These are phyloP conservation scores for Sungouiozyma intestinalis DNA, from an alignment of 805 yeast genomes.

Conservation along the genomic window DNA sequence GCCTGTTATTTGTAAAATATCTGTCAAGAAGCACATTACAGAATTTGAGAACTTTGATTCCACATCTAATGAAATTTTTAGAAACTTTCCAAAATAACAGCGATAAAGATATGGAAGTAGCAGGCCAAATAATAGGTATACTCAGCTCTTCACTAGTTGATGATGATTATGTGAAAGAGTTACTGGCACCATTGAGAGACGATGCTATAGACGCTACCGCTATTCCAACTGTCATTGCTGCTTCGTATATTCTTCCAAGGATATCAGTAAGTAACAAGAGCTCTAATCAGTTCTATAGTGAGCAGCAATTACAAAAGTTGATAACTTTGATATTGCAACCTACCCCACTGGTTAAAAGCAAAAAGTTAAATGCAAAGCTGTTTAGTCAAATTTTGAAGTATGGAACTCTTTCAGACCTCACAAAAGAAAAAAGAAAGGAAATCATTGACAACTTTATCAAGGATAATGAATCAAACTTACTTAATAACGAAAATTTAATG, in stretches of 20 bases:
- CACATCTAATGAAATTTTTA: conserved; percentile 19
- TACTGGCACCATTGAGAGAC: conserved; percentile 3
- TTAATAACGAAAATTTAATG: conserved; percentile 50
- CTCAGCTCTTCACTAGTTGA: conserved; percentile 21
- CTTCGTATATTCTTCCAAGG: conserved; percentile 18
- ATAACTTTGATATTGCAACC: neutral
- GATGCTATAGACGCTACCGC: conserved; percentile 1
- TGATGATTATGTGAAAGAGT: conserved; percentile 3
- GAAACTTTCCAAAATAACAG: conserved; percentile 10
- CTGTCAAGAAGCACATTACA: conserved; percentile 4
- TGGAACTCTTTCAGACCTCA: conserved; percentile 26
- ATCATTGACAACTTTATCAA: conserved; percentile 22
- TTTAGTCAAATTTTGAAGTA: conserved; percentile 31
- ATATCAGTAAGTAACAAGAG: conserved; percentile 1
- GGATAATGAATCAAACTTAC: conserved; percentile 32
- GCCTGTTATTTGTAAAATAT: conserved; percentile 21
- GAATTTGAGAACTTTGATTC: conserved; percentile 9
- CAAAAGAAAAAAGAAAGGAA: conserved; percentile 11
- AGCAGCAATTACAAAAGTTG: conserved; percentile 1
- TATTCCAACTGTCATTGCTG: conserved; percentile 5
- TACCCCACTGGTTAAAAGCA: conserved; percentile 2
- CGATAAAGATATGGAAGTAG: conserved; percentile 25
- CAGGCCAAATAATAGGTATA: conserved; percentile 40
- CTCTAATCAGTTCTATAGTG: neutral
- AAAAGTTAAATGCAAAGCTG: conserved; percentile 2